phyloP scores from a whole-genome alignment of 2,329 filamentous ascomycete genomes.

The Stagonosporopsis chrysanthemi region DNA sequence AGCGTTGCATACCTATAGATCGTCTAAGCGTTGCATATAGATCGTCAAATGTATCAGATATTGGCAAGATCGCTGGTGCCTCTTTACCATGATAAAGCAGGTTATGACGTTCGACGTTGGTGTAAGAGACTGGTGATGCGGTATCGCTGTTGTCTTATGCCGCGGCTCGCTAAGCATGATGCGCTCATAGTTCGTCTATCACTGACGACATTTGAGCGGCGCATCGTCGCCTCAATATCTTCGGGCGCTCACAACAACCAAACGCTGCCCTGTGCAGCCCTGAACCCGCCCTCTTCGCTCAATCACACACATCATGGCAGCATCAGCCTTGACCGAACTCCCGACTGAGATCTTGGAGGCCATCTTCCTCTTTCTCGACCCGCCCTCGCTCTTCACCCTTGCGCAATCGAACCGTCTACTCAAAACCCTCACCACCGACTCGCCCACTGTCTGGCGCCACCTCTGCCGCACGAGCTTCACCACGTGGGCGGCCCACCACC shows the following conservation, averaged over 20 bases:
- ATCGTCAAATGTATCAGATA: background rate
- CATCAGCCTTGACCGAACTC: conserved; percentile 52
- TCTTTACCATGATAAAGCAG: no score
- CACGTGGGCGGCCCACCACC: conserved; percentile 71
- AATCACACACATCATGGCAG: conserved; percentile 20
- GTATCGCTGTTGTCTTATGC: background rate
- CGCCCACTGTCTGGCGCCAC: conserved; percentile 79
- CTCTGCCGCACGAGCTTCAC: conserved; percentile 74
- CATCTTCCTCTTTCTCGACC: conserved; percentile 71
- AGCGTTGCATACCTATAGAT: no score
- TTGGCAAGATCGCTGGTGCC: background rate
- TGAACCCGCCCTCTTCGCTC: background rate
- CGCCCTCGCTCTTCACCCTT: conserved; percentile 59
- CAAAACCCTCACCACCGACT: conserved; percentile 69
- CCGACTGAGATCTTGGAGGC: conserved; percentile 87
- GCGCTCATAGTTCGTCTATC: conserved; percentile 3
- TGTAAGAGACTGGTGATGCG: background rate
- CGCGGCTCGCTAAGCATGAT: conserved; percentile 14
- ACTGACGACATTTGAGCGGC: conserved; percentile 17
- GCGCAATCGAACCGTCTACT: conserved; percentile 70
- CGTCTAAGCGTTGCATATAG: no score
- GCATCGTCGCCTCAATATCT: conserved; percentile 1
- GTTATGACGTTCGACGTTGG: no score
- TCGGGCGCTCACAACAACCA: background rate
- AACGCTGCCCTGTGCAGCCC: background rate